These are phyloP conservation scores for Aquilaria sinensis DNA, from an alignment of 345 rosid genomes.

Conservation along the genomic window DNA sequence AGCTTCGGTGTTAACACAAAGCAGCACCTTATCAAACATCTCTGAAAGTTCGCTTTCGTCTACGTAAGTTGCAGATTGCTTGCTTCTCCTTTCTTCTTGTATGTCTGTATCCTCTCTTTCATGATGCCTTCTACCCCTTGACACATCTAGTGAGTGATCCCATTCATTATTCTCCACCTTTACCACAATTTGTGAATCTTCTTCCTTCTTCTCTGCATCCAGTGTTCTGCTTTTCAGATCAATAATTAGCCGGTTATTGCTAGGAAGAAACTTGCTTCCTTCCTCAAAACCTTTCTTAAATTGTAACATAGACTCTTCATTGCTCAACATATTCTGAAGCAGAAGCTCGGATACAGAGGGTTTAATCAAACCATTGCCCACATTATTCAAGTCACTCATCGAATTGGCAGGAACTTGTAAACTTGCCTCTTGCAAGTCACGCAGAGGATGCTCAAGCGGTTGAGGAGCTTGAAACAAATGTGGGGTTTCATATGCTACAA, in stretches of 20 bases:
- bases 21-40: conserved; percentile 62
- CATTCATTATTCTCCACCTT: conserved; percentile 28
- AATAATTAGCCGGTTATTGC: conserved; percentile 28
- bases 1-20: conserved; percentile 23
- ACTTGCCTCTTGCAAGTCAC: conserved; percentile 7
- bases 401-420: conserved; percentile 12
- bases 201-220: conserved; percentile 10
- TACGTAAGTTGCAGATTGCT: conserved; percentile 41
- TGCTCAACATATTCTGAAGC: conserved; percentile 43
- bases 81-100: conserved; percentile 56
- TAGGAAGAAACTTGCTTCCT: conserved; percentile 16
- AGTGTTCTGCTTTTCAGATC: conserved; percentile 2
- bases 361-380: conserved; percentile 17
- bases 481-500: conserved; percentile 1
- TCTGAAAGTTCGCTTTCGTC: conserved; percentile 62
- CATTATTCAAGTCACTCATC: conserved; percentile 11
- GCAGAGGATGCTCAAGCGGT: conserved; percentile 8
- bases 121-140: conserved; percentile 49
- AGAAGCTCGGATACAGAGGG: conserved; percentile 37
- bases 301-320: conserved; percentile 14
- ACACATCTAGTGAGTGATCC: conserved; percentile 15
- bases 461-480: conserved; percentile 11
- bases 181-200: conserved; percentile 10
- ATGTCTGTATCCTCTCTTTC: conserved; percentile 36
- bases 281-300: conserved; percentile 18